phyloP scores from a whole-genome alignment of 2,329 filamentous ascomycete species.

The Myriangium duriaei region DNA sequence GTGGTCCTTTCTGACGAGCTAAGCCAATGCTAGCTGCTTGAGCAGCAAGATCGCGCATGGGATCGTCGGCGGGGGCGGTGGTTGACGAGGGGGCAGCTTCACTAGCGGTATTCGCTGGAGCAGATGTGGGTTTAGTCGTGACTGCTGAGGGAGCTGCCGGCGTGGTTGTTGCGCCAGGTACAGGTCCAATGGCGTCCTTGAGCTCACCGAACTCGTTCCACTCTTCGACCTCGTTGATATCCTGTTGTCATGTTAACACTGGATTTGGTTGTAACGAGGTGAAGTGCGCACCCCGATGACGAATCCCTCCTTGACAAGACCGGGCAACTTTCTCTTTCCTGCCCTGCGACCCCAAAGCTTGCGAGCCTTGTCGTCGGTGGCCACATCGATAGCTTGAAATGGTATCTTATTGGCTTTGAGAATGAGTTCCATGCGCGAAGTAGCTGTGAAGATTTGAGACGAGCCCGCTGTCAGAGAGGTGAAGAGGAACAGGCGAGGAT shows the following conservation, averaged over 20 bases:
- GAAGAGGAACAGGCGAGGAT: slow-evolving; percentile 68
- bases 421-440: slow-evolving; percentile 90
- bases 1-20: slow-evolving; percentile 9
- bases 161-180: slow-evolving; percentile 23
- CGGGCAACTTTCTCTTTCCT: slow-evolving; percentile 79
- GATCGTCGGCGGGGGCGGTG: slow-evolving; percentile 25
- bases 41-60: slow-evolving; percentile 20
- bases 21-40: slow-evolving; percentile 15
- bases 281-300: slow-evolving; percentile 64
- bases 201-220: slow-evolving; percentile 99
- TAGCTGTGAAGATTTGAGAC: slow-evolving; percentile 91
- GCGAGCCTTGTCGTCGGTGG: slow-evolving; percentile 76
- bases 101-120: slow-evolving; percentile 13
- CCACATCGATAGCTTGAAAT: slow-evolving; percentile 84
- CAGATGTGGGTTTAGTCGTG: slow-evolving; percentile 11
- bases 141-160: slow-evolving; percentile 12
- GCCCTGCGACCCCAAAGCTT: slow-evolving; percentile 79
- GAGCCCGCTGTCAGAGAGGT: slow-evolving; percentile 92
- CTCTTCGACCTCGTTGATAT: slow-evolving; percentile 87
- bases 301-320: slow-evolving; percentile 72
- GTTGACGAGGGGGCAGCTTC: slow-evolving; percentile 11
- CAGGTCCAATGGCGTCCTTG: slow-evolving; percentile 62
- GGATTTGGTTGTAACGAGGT: too few relatives aligned
- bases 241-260: slow-evolving; percentile 39
- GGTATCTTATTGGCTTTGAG: slow-evolving; percentile 87